Percentiles rank a stretch among this genome's conserved stretches.
Conservation (phyloP, 2,329 filamentous ascomycete genomes). For the Hypoxylon sp. region DNA sequence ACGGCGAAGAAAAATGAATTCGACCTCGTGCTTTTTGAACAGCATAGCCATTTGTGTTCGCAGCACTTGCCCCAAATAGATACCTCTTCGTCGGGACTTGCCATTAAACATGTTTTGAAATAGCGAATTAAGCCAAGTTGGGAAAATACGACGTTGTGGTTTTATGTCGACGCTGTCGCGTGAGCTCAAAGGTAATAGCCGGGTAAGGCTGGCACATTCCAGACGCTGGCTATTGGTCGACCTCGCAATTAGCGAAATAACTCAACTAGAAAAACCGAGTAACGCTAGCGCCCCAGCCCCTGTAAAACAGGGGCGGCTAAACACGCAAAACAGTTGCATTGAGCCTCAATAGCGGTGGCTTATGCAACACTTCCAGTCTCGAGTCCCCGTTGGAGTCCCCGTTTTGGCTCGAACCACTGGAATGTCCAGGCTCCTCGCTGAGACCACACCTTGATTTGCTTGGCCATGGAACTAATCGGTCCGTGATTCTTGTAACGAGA, state of each 20-base stretch:
- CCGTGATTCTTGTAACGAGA: constrained; percentile 3
- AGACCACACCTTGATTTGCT: constrained; percentile 12
- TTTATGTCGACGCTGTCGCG: constrained; percentile 22
- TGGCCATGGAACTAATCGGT: neutral
- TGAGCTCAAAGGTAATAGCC: constrained; percentile 4
- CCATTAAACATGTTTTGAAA: constrained; percentile 30
- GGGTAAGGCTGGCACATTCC: constrained; percentile 39
- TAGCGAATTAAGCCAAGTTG: constrained; percentile 12
- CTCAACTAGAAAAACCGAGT: constrained; percentile 8
- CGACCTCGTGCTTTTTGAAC: constrained; percentile 25
- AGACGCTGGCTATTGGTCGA: constrained; percentile 30
- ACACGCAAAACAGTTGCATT: constrained; percentile 34
- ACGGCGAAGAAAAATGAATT: constrained; percentile 23
- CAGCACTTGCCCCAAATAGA: constrained; percentile 10
- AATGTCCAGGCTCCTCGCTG: constrained; percentile 35
- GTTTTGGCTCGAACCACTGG: constrained; percentile 29
- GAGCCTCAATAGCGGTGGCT: constrained; percentile 42
- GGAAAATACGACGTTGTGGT: constrained; percentile 29
- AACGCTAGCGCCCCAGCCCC: constrained; percentile 19
- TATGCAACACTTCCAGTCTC: constrained; percentile 44
- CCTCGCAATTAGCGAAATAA: neutral
- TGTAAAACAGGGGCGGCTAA: constrained; percentile 42
- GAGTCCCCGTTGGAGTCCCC: constrained; percentile 24
- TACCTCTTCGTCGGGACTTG: constrained; percentile 21
- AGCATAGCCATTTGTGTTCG: constrained; percentile 7